Conservation (phyloP, 176 grass and related monocot species). For the Rhynchospora tenuis region DNA sequence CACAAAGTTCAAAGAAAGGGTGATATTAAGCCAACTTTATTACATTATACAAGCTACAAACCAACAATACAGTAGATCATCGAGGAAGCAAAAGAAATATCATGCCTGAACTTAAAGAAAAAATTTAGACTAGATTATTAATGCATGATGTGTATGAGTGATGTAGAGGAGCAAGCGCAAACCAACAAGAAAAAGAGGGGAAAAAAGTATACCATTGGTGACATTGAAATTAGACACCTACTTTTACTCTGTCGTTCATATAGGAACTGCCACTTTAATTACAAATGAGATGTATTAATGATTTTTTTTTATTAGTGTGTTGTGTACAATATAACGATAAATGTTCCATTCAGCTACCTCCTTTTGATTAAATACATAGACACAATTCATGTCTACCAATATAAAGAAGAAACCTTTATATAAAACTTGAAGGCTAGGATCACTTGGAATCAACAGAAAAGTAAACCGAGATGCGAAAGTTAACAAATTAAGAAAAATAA, state of each 20-base stretch:
- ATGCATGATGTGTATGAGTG: background rate
- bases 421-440: background rate
- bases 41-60: background rate
- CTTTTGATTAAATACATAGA: background rate
- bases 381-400: background rate
- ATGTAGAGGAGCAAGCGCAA: too few relatives aligned
- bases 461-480: background rate
- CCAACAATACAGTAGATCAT: background rate
- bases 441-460: background rate
- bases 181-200: too few relatives aligned
- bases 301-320: background rate
- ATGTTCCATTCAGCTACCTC: background rate
- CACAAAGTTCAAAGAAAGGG: background rate
- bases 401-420: slow-evolving; percentile 2
- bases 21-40: background rate
- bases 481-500: slow-evolving; percentile 5
- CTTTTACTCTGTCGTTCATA: background rate
- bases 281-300: background rate
- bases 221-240: background rate
- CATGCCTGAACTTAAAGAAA: background rate
- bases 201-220: background rate
- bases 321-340: background rate
- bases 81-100: background rate
- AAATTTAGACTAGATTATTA: background rate
- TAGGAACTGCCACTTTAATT: background rate